Evolutionary conservation across 192 early-diverging fungal genomes (phyloP).

Genomic region (Allomyces arbusculus): DNA sequence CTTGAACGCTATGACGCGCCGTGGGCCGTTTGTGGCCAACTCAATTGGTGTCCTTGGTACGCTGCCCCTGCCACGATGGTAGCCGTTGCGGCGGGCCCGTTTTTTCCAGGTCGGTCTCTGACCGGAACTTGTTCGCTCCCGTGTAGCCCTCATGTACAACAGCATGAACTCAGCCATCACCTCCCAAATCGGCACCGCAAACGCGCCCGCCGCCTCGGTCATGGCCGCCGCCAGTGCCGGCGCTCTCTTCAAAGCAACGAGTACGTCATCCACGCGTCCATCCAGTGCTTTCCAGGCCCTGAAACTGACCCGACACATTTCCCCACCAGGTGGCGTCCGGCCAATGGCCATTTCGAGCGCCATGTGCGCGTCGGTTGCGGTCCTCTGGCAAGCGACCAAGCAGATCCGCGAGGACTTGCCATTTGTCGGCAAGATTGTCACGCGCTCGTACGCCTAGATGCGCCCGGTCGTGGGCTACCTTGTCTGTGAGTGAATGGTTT

Average conservation of each 20-base stretch:
- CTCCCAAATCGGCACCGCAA: constrained; percentile 33
- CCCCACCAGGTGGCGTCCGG: too few relatives aligned
- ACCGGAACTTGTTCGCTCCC: background rate
- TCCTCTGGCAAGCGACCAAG: background rate
- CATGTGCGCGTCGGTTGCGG: background rate
- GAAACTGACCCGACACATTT: too few relatives aligned
- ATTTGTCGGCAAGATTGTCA: background rate
- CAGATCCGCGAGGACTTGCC: background rate
- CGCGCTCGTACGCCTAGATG: background rate
- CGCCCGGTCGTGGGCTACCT: background rate
- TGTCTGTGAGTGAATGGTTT: background rate
- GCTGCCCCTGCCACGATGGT: background rate
- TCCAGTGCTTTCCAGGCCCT: too few relatives aligned
- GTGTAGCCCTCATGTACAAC: constrained; percentile 56
- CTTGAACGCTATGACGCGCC: constrained; percentile 60
- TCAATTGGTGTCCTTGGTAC: constrained; percentile 48
- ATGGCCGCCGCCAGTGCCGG: constrained; percentile 54
- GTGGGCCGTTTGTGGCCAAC: constrained; percentile 69
- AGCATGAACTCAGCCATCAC: constrained; percentile 46
- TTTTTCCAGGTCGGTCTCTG: background rate
- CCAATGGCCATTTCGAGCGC: too few relatives aligned
- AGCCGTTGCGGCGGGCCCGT: background rate
- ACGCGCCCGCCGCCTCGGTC: constrained; percentile 37
- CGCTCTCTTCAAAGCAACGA: constrained; percentile 54
- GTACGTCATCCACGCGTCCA: background rate